phyloP scores from a whole-genome alignment of 1,139 yeast genomes.

The Kurtzmaniella natalensis region DNA sequence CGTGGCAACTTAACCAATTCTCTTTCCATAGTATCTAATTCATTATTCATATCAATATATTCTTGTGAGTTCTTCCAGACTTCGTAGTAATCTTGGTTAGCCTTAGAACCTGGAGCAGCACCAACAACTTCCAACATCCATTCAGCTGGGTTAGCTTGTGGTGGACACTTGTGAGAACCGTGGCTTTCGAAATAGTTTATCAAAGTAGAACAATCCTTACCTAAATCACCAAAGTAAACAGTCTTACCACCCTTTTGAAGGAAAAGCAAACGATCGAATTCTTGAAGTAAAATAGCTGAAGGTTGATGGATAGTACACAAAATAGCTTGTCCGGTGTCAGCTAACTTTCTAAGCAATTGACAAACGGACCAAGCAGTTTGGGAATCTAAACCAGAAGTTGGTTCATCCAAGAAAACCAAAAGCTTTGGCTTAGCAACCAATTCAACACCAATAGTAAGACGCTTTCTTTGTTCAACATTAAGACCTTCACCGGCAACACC shows the following conservation, averaged over 20 bases:
- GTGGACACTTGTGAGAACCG: conserved; percentile 66
- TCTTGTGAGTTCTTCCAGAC: conserved; percentile 64
- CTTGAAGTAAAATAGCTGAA: conserved; percentile 70
- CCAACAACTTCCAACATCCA: conserved; percentile 82
- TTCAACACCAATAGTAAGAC: conserved; percentile 35
- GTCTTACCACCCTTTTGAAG: conserved; percentile 74
- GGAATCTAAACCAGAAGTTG: conserved; percentile 40
- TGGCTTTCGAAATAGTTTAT: conserved; percentile 64
- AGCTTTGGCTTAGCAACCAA: conserved; percentile 37
- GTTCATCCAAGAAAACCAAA: conserved; percentile 34
- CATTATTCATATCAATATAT: conserved; percentile 37
- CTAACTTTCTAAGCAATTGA: conserved; percentile 71
- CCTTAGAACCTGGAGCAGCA: conserved; percentile 74
- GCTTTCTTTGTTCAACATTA: conserved; percentile 28
- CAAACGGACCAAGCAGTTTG: conserved; percentile 76
- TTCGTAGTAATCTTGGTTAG: conserved; percentile 58
- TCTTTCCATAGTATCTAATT: conserved; percentile 41
- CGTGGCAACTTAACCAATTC: conserved; percentile 37
- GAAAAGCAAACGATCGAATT: conserved; percentile 72
- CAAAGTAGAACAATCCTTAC: conserved; percentile 56
- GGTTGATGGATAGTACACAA: conserved; percentile 85
- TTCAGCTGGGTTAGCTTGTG: conserved; percentile 73
- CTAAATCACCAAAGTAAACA: conserved; percentile 78
- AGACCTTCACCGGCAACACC: conserved; percentile 35
- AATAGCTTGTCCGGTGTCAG: conserved; percentile 78